A percentile compares a stretch with the other conserved stretches of the same genome.
phyloP scores from a whole-genome alignment of 345 rosid genomes.

The Sonneratia alba region DNA sequence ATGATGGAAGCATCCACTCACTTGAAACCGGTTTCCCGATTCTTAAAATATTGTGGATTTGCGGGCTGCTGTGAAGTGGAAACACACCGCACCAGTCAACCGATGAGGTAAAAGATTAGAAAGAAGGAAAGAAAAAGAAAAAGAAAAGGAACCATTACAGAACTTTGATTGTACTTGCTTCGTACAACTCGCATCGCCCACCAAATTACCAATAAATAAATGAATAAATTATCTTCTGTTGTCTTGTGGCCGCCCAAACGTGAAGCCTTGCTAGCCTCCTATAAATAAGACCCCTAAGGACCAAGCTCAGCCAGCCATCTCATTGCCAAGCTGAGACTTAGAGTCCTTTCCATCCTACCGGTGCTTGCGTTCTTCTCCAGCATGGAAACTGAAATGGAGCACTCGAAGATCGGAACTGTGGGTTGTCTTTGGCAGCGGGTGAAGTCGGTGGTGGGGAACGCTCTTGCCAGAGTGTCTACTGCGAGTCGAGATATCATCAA shows the following conservation, averaged over 20 bases:
- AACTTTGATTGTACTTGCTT: conserved; percentile 16
- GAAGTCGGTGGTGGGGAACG: conserved; percentile 11
- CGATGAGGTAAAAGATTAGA: neutral
- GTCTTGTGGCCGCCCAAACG: neutral
- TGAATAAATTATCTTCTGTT: neutral
- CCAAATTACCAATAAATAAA: neutral
- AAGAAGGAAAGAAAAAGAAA: no score
- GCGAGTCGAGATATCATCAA: conserved; percentile 20
- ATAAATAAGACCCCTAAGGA: conserved; percentile 15
- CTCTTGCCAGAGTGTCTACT: conserved; percentile 9
- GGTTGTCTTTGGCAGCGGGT: conserved; percentile 1
- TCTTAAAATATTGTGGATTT: neutral
- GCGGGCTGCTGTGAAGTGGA: conserved; percentile 2
- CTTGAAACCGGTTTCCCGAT: neutral
- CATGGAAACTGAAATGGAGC: neutral
- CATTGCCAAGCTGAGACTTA: no score
- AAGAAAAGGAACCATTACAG: no score
- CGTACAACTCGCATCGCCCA: conserved; percentile 8
- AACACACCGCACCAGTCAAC: neutral
- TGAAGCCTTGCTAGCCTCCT: neutral
- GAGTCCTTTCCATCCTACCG: no score
- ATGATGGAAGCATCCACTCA: neutral
- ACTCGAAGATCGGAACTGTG: neutral
- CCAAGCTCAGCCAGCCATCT: neutral
- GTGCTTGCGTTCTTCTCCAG: neutral